Evolutionary conservation across 768 basidiomycete genomes (phyloP), one percentile per base, ranked within the genome.

Genomic region (Boletus pseudo-olivaceus): DNA sequence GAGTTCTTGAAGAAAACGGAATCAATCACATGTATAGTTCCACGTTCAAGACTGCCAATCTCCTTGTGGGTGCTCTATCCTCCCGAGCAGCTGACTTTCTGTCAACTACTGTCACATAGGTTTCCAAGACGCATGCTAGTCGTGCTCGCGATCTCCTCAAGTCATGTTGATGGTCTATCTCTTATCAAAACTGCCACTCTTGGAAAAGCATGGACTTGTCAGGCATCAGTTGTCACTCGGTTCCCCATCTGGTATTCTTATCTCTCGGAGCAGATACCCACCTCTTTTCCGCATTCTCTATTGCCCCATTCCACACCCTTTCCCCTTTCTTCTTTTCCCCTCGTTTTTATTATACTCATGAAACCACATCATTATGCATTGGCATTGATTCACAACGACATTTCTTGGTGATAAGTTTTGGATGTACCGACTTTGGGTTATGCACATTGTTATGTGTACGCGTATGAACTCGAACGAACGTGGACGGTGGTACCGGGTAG

Each of bases 1-100:
- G 81, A 8, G 80, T 88, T 20, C 79, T 91, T 12, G 85, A 87
- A 53, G 77, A 81, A 59, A 85, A 85, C 61, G 81, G 82, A 11
- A 85, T 92, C 65, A 88, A 90, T 71, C 87, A 90, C 65, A 86
- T 91, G 81, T 91, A 90, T 65, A 87, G 84, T 53, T 88, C 87
- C 41, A 90, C 89, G n/a, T 86, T 83, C 66, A 88, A 88, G 72
- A 87, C 86, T 7, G 89, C 89, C 52, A 91, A 92, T 69, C 69
- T 92, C 32, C 73, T 90, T 61, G 88, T 90, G 61, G 26, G 60
- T 59, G 30, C 14, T 49, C 56, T 74, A 64, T 49, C 40, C 51
- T 60, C 41, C 44, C 23, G 26, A 29, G 46, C 7, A 45, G 27
- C 39, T 30, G 51, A 45, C 32, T 4, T 29, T 37, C 44, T 38